Evolutionary conservation across 306 rosid species (phyloP).

Genomic region (Begonia loranthoides): DNA sequence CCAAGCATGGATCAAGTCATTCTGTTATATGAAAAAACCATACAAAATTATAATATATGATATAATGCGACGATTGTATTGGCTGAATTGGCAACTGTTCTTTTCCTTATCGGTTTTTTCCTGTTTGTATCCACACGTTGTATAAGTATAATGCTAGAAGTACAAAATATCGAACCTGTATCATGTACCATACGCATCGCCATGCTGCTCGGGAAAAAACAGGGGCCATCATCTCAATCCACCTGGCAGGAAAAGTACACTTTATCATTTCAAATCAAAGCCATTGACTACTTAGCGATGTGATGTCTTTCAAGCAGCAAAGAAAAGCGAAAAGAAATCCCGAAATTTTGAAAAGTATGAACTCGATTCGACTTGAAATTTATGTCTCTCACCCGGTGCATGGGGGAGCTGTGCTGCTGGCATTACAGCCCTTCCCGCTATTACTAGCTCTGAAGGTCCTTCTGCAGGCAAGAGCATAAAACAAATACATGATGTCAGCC

Average conservation of each 20-base stretch:
- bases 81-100: too few species aligned
- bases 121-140: too few species aligned
- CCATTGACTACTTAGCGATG: background rate
- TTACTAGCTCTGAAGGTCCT: conserved; percentile 46
- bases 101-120: too few species aligned
- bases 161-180: conserved; percentile 48
- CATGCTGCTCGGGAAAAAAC: conserved; percentile 82
- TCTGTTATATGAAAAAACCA: conserved; percentile 24
- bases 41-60: too few species aligned
- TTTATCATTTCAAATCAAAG: background rate
- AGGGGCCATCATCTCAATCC: conserved; percentile 99
- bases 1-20: conserved; percentile 93
- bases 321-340: background rate
- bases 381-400: conserved; percentile 66
- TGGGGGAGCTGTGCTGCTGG: conserved; percentile 66
- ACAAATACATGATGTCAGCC: background rate
- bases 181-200: conserved; percentile 94
- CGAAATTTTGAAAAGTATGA: too few species aligned
- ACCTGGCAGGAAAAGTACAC: conserved; percentile 30
- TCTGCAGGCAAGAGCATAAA: conserved; percentile 32
- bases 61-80: too few species aligned
- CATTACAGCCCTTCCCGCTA: conserved; percentile 50
- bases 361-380: background rate
- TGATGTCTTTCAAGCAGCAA: too few species aligned
- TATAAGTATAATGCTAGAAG: background rate